Evolutionary conservation across 129 eudicot genomes (phyloP).

Genomic region (Scalesia atractyloides): DNA sequence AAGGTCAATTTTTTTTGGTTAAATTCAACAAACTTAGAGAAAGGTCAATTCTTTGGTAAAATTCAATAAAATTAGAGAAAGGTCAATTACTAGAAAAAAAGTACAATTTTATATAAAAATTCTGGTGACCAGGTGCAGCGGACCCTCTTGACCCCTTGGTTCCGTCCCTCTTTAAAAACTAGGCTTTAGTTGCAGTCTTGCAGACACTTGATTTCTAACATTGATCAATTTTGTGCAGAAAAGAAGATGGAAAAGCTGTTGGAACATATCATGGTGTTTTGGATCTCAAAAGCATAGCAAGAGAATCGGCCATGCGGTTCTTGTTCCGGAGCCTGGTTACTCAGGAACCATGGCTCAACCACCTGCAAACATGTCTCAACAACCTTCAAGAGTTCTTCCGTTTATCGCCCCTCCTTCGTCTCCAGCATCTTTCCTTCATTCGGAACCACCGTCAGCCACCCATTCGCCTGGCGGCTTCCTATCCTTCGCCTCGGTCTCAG

Average conservation of each 20-base stretch:
- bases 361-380: conserved; percentile 42
- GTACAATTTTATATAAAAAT: too few species aligned
- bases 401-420: conserved; percentile 97
- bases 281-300: conserved; percentile 64
- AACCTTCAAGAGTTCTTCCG: conserved; percentile 52
- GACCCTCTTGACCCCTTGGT: too few species aligned
- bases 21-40: too few species aligned
- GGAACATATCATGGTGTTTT: conserved; percentile 82
- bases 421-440: conserved; percentile 88
- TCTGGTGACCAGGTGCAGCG: too few species aligned
- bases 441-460: conserved; percentile 77
- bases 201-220: not conserved
- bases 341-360: conserved; percentile 41
- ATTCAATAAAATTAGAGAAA: too few species aligned
- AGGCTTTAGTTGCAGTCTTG: not conserved
- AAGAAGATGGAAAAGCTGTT: conserved; percentile 80
- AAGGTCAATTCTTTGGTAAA: too few species aligned
- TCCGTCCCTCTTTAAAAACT: too few species aligned
- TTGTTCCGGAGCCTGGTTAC: conserved; percentile 57
- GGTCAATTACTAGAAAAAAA: too few species aligned
- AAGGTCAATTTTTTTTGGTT: too few species aligned
- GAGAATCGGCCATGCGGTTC: conserved; percentile 68
- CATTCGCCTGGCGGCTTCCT: conserved; percentile 73
- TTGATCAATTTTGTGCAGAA: conserved; percentile 56
- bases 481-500: conserved; percentile 58